phyloP scores from a whole-genome alignment of 2,329 filamentous ascomycete genomes.

The Aspergillus oerlinghausenensis region DNA sequence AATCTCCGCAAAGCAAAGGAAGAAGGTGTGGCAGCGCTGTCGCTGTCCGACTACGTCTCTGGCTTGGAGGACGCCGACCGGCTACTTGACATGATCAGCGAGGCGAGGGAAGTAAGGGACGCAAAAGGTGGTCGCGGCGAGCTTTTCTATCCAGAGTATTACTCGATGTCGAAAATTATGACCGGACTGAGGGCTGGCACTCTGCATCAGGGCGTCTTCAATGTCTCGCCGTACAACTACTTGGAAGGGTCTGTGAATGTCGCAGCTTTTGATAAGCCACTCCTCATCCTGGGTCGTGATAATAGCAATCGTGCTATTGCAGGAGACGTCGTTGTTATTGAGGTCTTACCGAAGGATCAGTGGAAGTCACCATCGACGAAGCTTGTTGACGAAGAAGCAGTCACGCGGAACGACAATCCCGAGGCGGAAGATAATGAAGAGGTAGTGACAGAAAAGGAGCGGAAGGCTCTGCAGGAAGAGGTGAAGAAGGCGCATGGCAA shows the following conservation, averaged over 20 bases:
- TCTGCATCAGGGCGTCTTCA: constrained; percentile 91
- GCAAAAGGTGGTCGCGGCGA: constrained; percentile 61
- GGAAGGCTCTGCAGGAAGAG: constrained; percentile 82
- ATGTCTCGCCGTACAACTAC: constrained; percentile 96
- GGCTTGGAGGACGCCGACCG: constrained; percentile 78
- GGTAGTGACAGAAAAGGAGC: constrained; percentile 84
- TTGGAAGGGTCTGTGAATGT: constrained; percentile 89
- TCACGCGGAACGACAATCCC: constrained; percentile 91
- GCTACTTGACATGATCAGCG: constrained; percentile 88
- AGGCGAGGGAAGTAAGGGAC: constrained; percentile 65
- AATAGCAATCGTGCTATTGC: constrained; percentile 94
- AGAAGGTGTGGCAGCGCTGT: constrained; percentile 65
- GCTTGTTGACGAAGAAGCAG: constrained; percentile 86
- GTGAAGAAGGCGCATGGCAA: constrained; percentile 80
- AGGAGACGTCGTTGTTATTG: constrained; percentile 87
- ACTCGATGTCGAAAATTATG: constrained; percentile 84
- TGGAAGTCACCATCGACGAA: constrained; percentile 97
- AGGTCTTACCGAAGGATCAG: constrained; percentile 87
- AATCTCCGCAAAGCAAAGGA: constrained; percentile 77
- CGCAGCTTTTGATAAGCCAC: constrained; percentile 79
- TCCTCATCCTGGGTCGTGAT: constrained; percentile 84
- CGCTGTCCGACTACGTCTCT: constrained; percentile 72
- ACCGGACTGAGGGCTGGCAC: constrained; percentile 85
- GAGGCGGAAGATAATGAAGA: constrained; percentile 71
- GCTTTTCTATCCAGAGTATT: constrained; percentile 85